Conservation (phyloP, 2,329 filamentous ascomycete genomes). For the Penicillium olsonii region DNA sequence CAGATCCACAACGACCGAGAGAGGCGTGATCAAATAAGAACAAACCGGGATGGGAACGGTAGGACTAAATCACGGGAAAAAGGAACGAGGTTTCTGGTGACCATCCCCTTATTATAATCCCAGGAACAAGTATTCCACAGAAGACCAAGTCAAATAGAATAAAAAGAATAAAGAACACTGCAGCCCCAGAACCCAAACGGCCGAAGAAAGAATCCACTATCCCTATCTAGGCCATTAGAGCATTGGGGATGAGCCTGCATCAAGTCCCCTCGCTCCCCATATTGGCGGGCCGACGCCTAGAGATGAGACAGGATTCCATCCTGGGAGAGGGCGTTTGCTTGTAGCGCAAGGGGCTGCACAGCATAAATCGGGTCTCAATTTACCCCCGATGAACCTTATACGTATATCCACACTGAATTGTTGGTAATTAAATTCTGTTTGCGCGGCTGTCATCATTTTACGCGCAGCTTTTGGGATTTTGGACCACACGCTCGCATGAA, state of each 20-base stretch:
- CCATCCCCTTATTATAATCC: conserved; percentile 11
- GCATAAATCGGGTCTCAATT: conserved; percentile 7
- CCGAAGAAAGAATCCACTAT: conserved; percentile 18
- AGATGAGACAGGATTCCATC: conserved; percentile 17
- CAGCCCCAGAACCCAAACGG: conserved; percentile 14
- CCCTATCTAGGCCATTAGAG: conserved; percentile 13
- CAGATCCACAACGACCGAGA: neutral
- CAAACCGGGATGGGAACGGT: conserved; percentile 8
- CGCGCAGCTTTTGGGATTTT: neutral
- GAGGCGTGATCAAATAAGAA: neutral
- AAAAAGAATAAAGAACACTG: neutral
- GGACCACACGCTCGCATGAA: neutral
- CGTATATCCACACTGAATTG: neutral
- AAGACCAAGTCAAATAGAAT: conserved; percentile 9
- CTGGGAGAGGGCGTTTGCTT: conserved; percentile 13
- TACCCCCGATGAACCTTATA: neutral
- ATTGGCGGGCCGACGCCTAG: conserved; percentile 15
- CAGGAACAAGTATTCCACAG: neutral
- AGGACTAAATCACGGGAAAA: conserved; percentile 1
- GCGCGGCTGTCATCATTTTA: neutral
- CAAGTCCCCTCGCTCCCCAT: conserved; percentile 21
- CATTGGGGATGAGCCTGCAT: conserved; percentile 19
- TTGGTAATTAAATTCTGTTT: neutral
- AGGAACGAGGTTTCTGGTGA: neutral
- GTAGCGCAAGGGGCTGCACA: conserved; percentile 22